Base-by-base conservation (phyloP, 2,329 filamentous ascomycete species). In the Pestalotiopsis sp. region DNA sequence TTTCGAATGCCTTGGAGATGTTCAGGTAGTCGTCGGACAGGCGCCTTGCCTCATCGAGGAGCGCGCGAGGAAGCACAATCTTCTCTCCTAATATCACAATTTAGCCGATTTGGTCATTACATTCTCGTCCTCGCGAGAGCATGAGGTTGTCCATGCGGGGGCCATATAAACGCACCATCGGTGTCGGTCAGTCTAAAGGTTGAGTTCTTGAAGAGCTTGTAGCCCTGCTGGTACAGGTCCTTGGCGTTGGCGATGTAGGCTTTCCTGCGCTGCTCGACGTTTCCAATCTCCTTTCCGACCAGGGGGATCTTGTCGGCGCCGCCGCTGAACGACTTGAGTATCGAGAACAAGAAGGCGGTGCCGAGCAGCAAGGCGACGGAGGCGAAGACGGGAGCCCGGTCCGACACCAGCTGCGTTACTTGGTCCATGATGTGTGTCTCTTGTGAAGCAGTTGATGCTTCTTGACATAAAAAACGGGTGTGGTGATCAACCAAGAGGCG, bases 11-110 rank as follows among this genome's bases (percentile, higher is more conserved):
- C 67, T 70, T 68, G 20, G 57, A 41, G 49, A 76, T 74, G 67
- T 75, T 72, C 11, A 79, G 70, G 17, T 76, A 68, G 25, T 77
- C 72, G 20, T 79, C 77, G 7, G 76, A 70, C 3, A 75, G 69
- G 9, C 70, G 67, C 45, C 74, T 72, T 23, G 78, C 69, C 72
- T 79, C 77, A 41, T 77, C 72, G 13, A 79, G 68, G 9, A 75
- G 75, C 5, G 69, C 31, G 25, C 72, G 72, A 3, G 77, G 77
- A 6, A 79, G 59, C 1, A 79, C 70, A 36, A 78, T 70, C 39
- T 71, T 72, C 25, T 78, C 77, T 31, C 73, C 76, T 78, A 20
- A 36, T 38, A 25, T 27, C 39, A 60, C 6, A 20, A 2, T 14
- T 67, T 23, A 67, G 36, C 20, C 31, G 31, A 7, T 36, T 2